Base-by-base conservation (phyloP, 495 filamentous ascomycete genomes). In the Astrothelium macrocarpum region DNA sequence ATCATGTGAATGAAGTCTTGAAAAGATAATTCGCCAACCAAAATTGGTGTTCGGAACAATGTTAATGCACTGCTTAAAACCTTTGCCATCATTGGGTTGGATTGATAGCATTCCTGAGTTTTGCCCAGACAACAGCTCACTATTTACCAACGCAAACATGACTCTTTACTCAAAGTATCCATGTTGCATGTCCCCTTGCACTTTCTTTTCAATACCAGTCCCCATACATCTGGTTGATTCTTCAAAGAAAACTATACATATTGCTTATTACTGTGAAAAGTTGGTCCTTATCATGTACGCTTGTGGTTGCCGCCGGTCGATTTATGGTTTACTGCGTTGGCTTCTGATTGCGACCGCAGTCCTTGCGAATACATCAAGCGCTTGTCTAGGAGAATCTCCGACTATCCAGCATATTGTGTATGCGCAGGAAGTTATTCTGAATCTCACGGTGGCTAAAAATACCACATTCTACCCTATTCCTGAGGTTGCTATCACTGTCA, bases 391-490 rank as follows among this genome's bases (percentile, higher is more conserved):
- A 49, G n/a, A 20, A 49, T 18, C 9, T 49, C 11, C 43, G n/a
- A 20, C 7, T 3, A 20, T 18, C 7, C 43, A 49, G 43, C 3
- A 5, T 49, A 18, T 56, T 25, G 60, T 66, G 2, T 62, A 62
- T 32, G 29, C 62, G 42, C 64, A 66, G 29, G 59, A 45, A 2
- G 29, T 66, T 29, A 58, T 45, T 16, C 58, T 66, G 45, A 62
- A 66, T 32, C 43, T 61, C 32, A 45, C 45, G 28, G 60, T 66
- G 11, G 34, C 16, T 20, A 43, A 31, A 1, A 66, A 66, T 53
- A 66, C 64, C 18, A 66, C 60, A 12, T 66, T 66, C 26, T 39
- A 62, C 32, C 64, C 64, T 12, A n/a, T 59, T 23, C 59, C 64
- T 1, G 60, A 42, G 1, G 46, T 59, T 1, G 64, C 12, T 1